Evolutionary conservation across 2,329 filamentous ascomycete species (phyloP).

Genomic region (Coniosporium tulheliwenetii): DNA sequence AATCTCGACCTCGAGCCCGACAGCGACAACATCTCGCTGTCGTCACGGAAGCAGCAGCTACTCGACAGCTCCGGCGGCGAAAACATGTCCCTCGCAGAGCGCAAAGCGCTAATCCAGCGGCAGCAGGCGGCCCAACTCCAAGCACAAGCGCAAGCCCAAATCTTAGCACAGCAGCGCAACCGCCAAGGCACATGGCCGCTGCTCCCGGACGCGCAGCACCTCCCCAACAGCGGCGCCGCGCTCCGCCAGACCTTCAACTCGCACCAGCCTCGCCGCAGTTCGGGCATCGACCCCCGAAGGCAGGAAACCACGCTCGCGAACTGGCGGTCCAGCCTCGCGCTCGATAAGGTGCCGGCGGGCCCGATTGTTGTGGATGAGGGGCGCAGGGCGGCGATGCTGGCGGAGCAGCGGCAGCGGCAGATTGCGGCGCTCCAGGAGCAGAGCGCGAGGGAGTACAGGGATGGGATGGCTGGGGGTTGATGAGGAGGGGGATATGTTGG

Average conservation of each 20-base stretch:
- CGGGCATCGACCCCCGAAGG: conserved; percentile 24
- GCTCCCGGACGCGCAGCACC: background rate
- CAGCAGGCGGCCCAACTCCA: conserved; percentile 9
- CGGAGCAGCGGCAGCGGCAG: conserved; percentile 47
- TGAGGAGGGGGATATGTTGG: conserved; percentile 60
- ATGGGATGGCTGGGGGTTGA: conserved; percentile 56
- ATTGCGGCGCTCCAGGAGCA: conserved; percentile 43
- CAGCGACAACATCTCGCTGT: background rate
- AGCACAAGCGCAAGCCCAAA: conserved; percentile 3
- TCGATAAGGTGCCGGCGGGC: conserved; percentile 6
- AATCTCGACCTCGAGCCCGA: background rate
- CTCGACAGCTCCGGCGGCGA: conserved; percentile 34
- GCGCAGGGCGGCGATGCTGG: conserved; percentile 32
- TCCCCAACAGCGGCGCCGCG: conserved; percentile 1
- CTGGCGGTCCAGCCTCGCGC: conserved; percentile 34
- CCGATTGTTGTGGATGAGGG: conserved; percentile 18
- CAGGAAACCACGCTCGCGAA: conserved; percentile 47
- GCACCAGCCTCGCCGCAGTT: conserved; percentile 37
- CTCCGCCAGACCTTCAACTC: conserved; percentile 32
- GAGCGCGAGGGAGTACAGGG: conserved; percentile 40
- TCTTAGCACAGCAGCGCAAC: conserved; percentile 10
- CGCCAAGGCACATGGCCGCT: conserved; percentile 13
- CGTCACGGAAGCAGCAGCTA: conserved; percentile 1
- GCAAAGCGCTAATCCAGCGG: conserved; percentile 25
- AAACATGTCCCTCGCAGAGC: conserved; percentile 56